These are phyloP conservation scores for Pseudotulostoma volvatum DNA, from an alignment of 495 filamentous ascomycete genomes.

Conservation along the genomic window DNA sequence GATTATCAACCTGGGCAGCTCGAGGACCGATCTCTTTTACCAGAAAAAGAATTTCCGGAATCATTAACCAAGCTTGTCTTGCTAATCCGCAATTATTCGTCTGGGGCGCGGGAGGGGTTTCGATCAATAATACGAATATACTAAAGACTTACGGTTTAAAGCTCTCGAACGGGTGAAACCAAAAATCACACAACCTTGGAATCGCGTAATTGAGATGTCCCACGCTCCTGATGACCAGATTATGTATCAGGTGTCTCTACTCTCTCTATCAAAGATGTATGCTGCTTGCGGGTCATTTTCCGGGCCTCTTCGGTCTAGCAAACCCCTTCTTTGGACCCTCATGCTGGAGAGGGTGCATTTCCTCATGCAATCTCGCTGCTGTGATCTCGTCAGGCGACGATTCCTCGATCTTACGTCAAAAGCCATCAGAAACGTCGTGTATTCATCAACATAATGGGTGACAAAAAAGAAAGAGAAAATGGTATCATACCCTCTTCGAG, in stretches of 20 bases:
- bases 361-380: slow-evolving; percentile 48
- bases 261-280: too few species aligned
- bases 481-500: slow-evolving; percentile 51
- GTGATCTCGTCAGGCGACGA: slow-evolving; percentile 65
- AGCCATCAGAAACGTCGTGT: slow-evolving; percentile 5
- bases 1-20: slow-evolving; percentile 96
- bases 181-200: too few species aligned
- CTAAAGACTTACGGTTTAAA: too few species aligned
- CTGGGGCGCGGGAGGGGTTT: too few species aligned
- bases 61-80: slow-evolving; percentile 31
- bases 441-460: slow-evolving; percentile 6
- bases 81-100: neutral
- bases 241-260: too few species aligned
- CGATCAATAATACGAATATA: too few species aligned
- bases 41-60: slow-evolving; percentile 64
- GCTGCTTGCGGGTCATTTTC: slow-evolving; percentile 21
- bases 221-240: too few species aligned
- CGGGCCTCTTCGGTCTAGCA: slow-evolving; percentile 78
- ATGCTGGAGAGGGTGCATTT: slow-evolving; percentile 58
- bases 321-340: slow-evolving; percentile 50
- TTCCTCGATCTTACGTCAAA: slow-evolving; percentile 42
- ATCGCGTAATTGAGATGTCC: too few species aligned
- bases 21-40: slow-evolving; percentile 86
- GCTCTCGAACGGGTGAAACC: too few species aligned
- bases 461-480: too few species aligned